Percentiles rank a stretch among this genome's conserved stretches.
Conservation (phyloP, 768 basidiomycete species). For the Strobilomyces confusus region DNA sequence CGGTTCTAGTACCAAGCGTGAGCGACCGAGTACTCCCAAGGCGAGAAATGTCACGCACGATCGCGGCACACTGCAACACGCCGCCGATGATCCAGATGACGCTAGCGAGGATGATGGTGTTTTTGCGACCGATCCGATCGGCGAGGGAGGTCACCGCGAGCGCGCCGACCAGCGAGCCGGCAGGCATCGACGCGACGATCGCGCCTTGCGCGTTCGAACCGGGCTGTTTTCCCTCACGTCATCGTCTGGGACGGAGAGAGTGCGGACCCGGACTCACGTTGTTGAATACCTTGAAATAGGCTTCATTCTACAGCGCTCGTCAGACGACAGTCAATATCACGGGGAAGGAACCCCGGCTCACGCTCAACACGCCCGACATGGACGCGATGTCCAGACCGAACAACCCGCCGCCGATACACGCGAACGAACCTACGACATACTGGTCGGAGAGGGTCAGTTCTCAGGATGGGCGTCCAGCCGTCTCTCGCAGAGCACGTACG, state of each 20-base stretch:
- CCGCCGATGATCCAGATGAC: slow-evolving; percentile 71
- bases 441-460: slow-evolving; percentile 28
- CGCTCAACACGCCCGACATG: slow-evolving; percentile 72
- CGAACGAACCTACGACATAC: slow-evolving; percentile 78
- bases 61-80: slow-evolving; percentile 63
- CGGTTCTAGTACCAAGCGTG: slow-evolving; percentile 42
- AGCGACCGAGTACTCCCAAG: neutral
- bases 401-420: slow-evolving; percentile 76
- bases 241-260: neutral
- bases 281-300: slow-evolving; percentile 26
- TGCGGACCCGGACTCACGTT: slow-evolving; percentile 11
- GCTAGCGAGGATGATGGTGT: slow-evolving; percentile 61
- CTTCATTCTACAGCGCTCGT: slow-evolving; percentile 21
- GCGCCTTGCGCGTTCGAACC: slow-evolving; percentile 57
- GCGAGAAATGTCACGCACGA: slow-evolving; percentile 29
- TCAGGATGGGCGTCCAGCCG: neutral
- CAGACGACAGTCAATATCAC: neutral
- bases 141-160: slow-evolving; percentile 60
- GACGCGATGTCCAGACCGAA: slow-evolving; percentile 82
- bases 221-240: slow-evolving; percentile 33
- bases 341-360: slow-evolving; percentile 22
- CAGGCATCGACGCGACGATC: slow-evolving; percentile 78
- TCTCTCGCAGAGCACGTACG: slow-evolving; percentile 28
- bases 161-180: slow-evolving; percentile 62
- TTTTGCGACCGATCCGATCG: slow-evolving; percentile 63